Conservation (phyloP, 306 rosid genomes). For the Echinosophora koreensis region DNA sequence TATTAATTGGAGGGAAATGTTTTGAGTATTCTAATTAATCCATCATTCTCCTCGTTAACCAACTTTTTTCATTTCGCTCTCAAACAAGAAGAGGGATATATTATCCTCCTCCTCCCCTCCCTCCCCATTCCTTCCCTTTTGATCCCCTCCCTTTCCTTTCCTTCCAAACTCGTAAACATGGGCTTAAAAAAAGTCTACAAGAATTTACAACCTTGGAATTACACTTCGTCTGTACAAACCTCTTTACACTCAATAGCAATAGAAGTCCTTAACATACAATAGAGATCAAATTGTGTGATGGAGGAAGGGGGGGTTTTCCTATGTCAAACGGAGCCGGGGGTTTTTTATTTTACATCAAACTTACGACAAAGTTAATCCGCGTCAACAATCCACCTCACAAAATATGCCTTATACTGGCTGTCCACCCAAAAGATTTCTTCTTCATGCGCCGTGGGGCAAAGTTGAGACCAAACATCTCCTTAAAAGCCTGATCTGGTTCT, state of each 20-base stretch:
- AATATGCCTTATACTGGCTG: conserved; percentile 52
- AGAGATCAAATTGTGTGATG: conserved; percentile 13
- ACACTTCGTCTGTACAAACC: conserved; percentile 39
- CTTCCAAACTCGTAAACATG: no score
- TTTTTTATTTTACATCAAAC: conserved; percentile 35
- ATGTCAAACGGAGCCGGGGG: conserved; percentile 43
- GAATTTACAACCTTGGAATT: conserved; percentile 21
- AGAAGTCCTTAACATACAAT: conserved; percentile 22
- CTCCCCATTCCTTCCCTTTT: no score
- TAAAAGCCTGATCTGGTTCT: conserved; percentile 86
- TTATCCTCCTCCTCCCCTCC: no score
- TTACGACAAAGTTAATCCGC: conserved; percentile 35
- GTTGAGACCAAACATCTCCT: conserved; percentile 97
- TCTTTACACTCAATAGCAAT: conserved; percentile 52
- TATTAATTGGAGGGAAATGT: no score
- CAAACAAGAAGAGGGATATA: no score
- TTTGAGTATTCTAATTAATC: no score
- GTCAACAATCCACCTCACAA: conserved; percentile 46
- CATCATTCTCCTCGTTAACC: no score
- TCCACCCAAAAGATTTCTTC: conserved; percentile 61
- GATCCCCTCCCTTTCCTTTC: no score
- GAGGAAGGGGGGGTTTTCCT: conserved; percentile 32
- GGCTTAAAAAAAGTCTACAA: no score
- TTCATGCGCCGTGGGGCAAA: conserved; percentile 60
- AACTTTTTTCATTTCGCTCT: no score